A percentile compares a stretch with the other conserved stretches of the same genome.
These are phyloP conservation scores for Malus sieversii DNA, from an alignment of 306 rosid species.

Conservation along the genomic window DNA sequence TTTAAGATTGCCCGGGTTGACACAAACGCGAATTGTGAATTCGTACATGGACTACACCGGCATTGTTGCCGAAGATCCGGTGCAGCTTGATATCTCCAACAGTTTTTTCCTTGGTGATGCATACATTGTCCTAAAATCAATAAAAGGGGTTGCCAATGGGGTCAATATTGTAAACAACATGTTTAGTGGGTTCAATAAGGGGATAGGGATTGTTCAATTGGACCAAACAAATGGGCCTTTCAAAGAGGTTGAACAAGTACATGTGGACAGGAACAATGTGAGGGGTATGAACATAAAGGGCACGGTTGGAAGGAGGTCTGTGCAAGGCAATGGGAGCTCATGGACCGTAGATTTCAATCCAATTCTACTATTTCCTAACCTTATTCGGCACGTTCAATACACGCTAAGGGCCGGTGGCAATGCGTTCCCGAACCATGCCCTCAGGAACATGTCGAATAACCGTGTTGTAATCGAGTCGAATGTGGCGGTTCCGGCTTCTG, in stretches of 20 bases:
- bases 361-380: conserved; percentile 59
- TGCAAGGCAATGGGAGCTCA: conserved; percentile 58
- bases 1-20: conserved; percentile 55
- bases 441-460: conserved; percentile 56
- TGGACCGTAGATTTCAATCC: conserved; percentile 62
- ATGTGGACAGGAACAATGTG: conserved; percentile 64
- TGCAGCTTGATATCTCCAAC: conserved; percentile 67
- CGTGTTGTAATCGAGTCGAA: conserved; percentile 54
- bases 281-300: conserved; percentile 62
- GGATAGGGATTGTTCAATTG: conserved; percentile 54
- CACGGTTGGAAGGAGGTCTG: conserved; percentile 44
- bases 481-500: conserved; percentile 35
- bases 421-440: conserved; percentile 45
- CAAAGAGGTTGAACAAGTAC: conserved; percentile 54
- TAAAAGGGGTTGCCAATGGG: conserved; percentile 49
- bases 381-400: conserved; percentile 66
- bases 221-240: conserved; percentile 55
- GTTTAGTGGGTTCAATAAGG: conserved; percentile 59
- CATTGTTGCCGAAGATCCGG: conserved; percentile 86
- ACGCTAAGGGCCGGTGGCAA: conserved; percentile 28
- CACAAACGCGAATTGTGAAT: conserved; percentile 73
- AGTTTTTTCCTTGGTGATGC: conserved; percentile 87
- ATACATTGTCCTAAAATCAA: conserved; percentile 56
- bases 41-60: conserved; percentile 85
- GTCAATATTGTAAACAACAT: conserved; percentile 75